Conservation (phyloP, 441 rosid species). For the Bruguiera hainesii region DNA sequence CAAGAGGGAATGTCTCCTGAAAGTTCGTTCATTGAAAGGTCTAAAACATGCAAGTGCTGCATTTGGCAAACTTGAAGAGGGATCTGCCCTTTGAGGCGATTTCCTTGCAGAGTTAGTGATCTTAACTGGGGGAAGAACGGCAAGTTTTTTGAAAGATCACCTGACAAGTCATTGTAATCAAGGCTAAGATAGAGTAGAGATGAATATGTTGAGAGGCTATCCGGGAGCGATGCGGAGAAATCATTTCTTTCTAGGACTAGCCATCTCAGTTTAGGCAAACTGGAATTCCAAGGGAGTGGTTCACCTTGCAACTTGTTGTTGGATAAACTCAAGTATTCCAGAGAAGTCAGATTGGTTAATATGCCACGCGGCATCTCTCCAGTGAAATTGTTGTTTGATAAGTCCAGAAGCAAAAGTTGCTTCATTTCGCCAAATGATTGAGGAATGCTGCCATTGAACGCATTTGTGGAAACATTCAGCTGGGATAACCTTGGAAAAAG, state of each 20-base stretch:
- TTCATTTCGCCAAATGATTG: not conserved
- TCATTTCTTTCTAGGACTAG: not conserved
- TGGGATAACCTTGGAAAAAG: not conserved
- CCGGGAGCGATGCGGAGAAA: not conserved
- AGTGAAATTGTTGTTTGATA: not conserved
- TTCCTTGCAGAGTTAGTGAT: not conserved
- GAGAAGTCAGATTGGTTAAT: not conserved
- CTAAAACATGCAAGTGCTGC: not conserved
- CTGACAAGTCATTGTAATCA: not conserved
- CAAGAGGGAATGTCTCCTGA: slow-evolving; percentile 20
- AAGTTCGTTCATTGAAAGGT: slow-evolving; percentile 19
- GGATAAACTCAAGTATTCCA: not conserved
- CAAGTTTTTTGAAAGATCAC: slow-evolving; percentile 10
- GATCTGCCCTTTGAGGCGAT: slow-evolving; percentile 10
- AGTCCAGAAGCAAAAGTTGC: not conserved
- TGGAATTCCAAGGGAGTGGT: not conserved
- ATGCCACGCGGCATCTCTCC: not conserved
- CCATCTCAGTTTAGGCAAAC: not conserved
- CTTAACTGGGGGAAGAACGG: slow-evolving; percentile 6
- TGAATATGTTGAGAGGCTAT: not conserved
- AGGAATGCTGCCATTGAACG: not conserved
- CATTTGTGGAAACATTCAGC: not conserved
- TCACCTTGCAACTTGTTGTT: not conserved
- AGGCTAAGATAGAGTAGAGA: not conserved
- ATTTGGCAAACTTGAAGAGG: slow-evolving; percentile 12